Evolutionary conservation across 2,329 filamentous ascomycete species (phyloP).

Genomic region (Cadophora sp.): DNA sequence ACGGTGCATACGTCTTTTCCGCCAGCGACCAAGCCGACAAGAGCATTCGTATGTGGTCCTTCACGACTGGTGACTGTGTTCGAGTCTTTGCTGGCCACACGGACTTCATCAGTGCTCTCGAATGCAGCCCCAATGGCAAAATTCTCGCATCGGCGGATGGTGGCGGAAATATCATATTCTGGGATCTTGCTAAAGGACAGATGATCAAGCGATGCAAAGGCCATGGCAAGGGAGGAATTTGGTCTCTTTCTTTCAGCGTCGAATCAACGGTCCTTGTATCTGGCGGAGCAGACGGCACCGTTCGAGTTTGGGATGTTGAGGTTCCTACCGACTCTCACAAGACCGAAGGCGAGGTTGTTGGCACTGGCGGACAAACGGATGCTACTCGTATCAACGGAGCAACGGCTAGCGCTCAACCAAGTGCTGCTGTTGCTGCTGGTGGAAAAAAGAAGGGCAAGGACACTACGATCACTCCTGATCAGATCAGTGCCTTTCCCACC

Average conservation of each 20-base stretch:
- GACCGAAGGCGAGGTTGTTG: constrained; percentile 50
- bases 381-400: constrained; percentile 52
- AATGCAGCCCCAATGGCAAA: constrained; percentile 87
- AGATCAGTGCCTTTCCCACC: constrained; percentile 92
- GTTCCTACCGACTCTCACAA: constrained; percentile 70
- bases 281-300: constrained; percentile 89
- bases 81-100: constrained; percentile 92
- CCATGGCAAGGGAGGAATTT: constrained; percentile 92
- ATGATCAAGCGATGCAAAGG: constrained; percentile 92
- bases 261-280: constrained; percentile 92
- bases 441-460: constrained; percentile 86
- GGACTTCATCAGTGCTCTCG: constrained; percentile 83
- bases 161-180: constrained; percentile 88
- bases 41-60: constrained; percentile 96
- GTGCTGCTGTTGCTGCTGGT: constrained; percentile 41
- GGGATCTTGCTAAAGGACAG: constrained; percentile 88
- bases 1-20: constrained; percentile 92
- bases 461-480: constrained; percentile 87
- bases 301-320: constrained; percentile 91
- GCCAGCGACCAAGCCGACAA: constrained; percentile 85
- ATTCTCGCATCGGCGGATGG: constrained; percentile 91
- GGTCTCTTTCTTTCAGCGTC: constrained; percentile 90
- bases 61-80: constrained; percentile 85
- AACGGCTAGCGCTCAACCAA: constrained; percentile 40
- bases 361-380: constrained; percentile 55